These are phyloP conservation scores for Hymenotorrendiella dingleyae DNA, from an alignment of 2,329 filamentous ascomycete genomes.

Conservation along the genomic window DNA sequence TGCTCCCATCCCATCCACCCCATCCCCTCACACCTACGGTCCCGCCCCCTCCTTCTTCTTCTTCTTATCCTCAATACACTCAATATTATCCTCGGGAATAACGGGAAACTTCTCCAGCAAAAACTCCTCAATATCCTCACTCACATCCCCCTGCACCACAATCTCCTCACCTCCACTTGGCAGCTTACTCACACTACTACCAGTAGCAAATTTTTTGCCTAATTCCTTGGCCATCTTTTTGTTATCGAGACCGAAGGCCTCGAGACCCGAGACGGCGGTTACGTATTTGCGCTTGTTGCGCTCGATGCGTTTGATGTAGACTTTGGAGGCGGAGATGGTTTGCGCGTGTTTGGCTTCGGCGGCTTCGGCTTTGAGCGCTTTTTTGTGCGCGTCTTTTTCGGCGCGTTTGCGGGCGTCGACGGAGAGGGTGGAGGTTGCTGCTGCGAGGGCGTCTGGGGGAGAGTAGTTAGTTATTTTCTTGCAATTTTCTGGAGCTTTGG, in stretches of 20 bases:
- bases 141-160: constrained; percentile 94
- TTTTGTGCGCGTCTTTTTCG: constrained; percentile 94
- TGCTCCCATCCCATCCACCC: too few relatives aligned
- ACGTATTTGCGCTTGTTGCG: constrained; percentile 97
- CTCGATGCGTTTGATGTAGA: constrained; percentile 95
- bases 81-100: constrained; percentile 92
- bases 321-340: constrained; percentile 72
- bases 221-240: constrained; percentile 97
- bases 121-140: constrained; percentile 90
- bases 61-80: constrained; percentile 92
- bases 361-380: constrained; percentile 87
- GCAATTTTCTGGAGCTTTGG: background rate
- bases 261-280: constrained; percentile 83
- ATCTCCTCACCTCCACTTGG: constrained; percentile 88
- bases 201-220: constrained; percentile 97
- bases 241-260: constrained; percentile 83
- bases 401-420: constrained; percentile 90
- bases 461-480: too few relatives aligned
- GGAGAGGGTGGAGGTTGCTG: constrained; percentile 78
- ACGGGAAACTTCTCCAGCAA: constrained; percentile 81
- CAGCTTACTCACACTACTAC: constrained; percentile 84
- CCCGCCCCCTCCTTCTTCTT: constrained; percentile 60
- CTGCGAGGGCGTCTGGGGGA: constrained; percentile 65
- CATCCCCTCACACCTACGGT: background rate
- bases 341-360: constrained; percentile 74